These are phyloP conservation scores for Pichia sp. DNA, from an alignment of 1,139 yeast species.

Conservation along the genomic window DNA sequence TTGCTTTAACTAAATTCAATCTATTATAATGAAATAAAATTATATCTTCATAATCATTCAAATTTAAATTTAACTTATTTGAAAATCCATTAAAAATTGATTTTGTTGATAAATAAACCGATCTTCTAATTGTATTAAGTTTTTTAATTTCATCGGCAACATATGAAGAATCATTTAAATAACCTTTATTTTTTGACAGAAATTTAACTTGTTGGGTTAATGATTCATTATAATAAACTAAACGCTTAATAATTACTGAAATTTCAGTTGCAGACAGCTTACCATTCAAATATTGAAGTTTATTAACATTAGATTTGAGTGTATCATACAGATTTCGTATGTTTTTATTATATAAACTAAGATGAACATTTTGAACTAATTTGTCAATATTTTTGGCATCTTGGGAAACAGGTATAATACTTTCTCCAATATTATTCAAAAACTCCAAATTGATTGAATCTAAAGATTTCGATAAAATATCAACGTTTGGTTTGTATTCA, in stretches of 20 bases:
- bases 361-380: neutral
- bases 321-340: constrained; percentile 5
- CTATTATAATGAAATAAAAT: constrained; percentile 18
- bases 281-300: neutral
- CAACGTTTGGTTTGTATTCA: neutral
- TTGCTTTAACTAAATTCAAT: constrained; percentile 16
- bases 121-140: neutral
- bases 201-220: constrained; percentile 5
- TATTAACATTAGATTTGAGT: constrained; percentile 2
- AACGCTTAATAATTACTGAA: constrained; percentile 12
- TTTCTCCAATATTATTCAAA: neutral
- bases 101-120: constrained; percentile 4
- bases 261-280: constrained; percentile 5
- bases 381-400: neutral
- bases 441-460: constrained; percentile 4
- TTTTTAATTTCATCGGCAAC: neutral
- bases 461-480: neutral
- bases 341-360: neutral
- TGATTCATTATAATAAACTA: constrained; percentile 2
- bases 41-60: constrained; percentile 24
- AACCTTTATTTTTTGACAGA: constrained; percentile 4
- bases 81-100: constrained; percentile 4
- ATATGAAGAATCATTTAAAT: neutral
- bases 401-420: neutral
- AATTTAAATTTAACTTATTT: neutral